These are phyloP conservation scores for Aurifilum marmelostoma DNA, from an alignment of 2,329 filamentous ascomycete species.

Conservation along the genomic window DNA sequence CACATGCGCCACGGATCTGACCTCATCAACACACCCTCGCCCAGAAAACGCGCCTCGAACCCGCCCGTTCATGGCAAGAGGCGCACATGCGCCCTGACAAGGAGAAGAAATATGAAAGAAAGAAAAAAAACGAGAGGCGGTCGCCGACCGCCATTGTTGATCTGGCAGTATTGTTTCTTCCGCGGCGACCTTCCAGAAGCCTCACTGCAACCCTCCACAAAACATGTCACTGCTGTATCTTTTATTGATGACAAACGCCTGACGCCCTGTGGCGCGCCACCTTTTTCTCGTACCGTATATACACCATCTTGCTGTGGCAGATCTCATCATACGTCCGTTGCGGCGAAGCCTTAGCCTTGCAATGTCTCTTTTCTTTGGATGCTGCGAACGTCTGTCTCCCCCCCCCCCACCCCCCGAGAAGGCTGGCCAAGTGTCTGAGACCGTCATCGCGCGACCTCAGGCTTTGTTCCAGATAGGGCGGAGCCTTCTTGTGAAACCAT, in stretches of 20 bases:
- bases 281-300: background rate
- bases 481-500: background rate
- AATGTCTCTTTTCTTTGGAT: background rate
- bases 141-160: constrained; percentile 4
- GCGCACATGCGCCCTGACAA: too few species aligned
- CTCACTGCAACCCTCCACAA: constrained; percentile 2
- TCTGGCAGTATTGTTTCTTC: background rate
- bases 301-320: background rate
- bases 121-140: background rate
- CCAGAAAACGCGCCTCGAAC: background rate
- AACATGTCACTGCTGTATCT: background rate
- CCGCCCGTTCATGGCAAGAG: too few species aligned
- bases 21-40: background rate
- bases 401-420: background rate
- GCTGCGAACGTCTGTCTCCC: background rate
- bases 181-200: constrained; percentile 17
- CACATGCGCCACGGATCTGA: background rate
- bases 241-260: background rate
- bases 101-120: background rate
- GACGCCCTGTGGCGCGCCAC: background rate
- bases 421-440: background rate
- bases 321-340: background rate
- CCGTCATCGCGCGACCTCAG: background rate
- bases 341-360: background rate
- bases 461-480: constrained; percentile 5